Base-by-base conservation (phyloP, 177 flowering plant genomes). In the Vitis hybrid region DNA sequence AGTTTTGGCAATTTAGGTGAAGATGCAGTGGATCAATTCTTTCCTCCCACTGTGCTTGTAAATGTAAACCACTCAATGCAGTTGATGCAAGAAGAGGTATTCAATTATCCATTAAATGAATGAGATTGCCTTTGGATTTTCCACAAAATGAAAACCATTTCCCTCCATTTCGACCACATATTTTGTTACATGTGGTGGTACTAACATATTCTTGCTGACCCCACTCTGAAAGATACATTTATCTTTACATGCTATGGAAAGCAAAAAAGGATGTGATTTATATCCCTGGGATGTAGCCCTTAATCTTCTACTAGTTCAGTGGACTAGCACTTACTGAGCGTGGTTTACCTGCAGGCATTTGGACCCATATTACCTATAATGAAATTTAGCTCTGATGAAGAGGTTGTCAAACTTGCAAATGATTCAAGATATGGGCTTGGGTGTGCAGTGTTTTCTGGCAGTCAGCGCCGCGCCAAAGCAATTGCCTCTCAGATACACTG, bases 351-450 rank as follows among this genome's bases (percentile, higher is more conserved):
- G 55, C 87, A 94, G 98, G 84, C 95, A 63, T 94, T 94, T 83
- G 98, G 98, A 75, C 98, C 98, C 54, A 94, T 94, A 66, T 83
- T 94, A 81, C 97, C 98, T 16, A 92, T 94, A 68, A 92, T 94
- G 97, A 88, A 85, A 82, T 89, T 92, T 67, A 83, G 80, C 77
- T 80, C 94, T 45, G 98, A 94, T 81, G 95, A 89, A 75, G 98
- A 94, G 80, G 98, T 68, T 66, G 71, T 94, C 59, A 83, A 63
- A 76, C 89, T 94, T 53, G 97, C 97, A 56, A 94, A 92, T 82
- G 97, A 90, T 74, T 86, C 95, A 6, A 85, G 76, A 67, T 94
- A 84, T 80, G 98, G 97, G 50, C 95, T 94, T 60, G 97, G 99
- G 3, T 94, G 98, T 86, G 98, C 98, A 68, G 99, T 94, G 45